phyloP scores from a whole-genome alignment of 2,329 filamentous ascomycete species.

The Xylariaceae sp. region DNA sequence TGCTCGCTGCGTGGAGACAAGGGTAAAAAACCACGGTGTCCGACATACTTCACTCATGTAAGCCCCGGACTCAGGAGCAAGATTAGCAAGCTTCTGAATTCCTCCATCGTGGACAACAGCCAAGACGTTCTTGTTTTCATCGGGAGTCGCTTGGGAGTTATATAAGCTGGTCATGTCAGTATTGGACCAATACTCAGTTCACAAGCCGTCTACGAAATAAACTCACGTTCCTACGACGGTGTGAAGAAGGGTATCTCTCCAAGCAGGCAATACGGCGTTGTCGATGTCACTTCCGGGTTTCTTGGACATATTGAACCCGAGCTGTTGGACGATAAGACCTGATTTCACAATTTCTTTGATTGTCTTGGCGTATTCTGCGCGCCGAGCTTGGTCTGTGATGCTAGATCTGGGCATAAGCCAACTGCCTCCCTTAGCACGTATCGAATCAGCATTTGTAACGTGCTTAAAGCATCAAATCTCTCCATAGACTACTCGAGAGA shows the following conservation, averaged over 20 bases:
- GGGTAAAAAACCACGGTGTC: neutral
- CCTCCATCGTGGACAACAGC: conserved; percentile 30
- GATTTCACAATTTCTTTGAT: conserved; percentile 31
- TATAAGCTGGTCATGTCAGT: conserved; percentile 23
- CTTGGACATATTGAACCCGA: conserved; percentile 28
- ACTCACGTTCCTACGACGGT: conserved; percentile 24
- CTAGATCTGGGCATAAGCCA: conserved; percentile 6
- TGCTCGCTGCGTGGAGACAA: neutral
- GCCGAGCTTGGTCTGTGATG: neutral
- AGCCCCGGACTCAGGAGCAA: conserved; percentile 39
- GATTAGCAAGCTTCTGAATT: conserved; percentile 31
- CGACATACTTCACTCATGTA: conserved; percentile 48
- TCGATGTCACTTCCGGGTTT: conserved; percentile 15
- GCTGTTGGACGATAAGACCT: conserved; percentile 32
- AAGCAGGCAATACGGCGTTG: conserved; percentile 38
- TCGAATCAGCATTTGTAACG: too few species aligned
- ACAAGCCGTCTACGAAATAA: neutral
- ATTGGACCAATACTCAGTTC: neutral
- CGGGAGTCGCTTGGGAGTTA: conserved; percentile 29
- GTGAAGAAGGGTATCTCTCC: conserved; percentile 34
- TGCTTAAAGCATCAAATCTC: too few species aligned
- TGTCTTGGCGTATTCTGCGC: conserved; percentile 1
- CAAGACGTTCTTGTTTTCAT: conserved; percentile 26
- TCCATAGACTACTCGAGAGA: too few species aligned
- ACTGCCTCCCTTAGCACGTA: neutral